These are phyloP conservation scores for Annulohypoxylon truncatum DNA, from an alignment of 2,329 filamentous ascomycete genomes.

Conservation along the genomic window DNA sequence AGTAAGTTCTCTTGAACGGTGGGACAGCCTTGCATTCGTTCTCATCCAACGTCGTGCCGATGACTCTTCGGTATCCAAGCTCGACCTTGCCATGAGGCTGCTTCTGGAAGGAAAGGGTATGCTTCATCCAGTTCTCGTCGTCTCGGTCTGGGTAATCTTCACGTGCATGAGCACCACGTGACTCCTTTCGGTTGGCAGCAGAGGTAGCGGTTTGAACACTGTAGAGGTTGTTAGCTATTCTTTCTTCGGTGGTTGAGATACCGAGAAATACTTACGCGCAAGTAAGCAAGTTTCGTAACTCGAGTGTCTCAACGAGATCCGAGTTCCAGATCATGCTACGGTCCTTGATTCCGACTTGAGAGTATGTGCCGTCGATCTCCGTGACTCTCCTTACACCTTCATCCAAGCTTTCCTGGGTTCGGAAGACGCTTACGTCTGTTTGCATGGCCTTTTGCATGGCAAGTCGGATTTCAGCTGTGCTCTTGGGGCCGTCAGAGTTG, in stretches of 20 bases:
- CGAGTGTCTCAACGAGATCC: conserved; percentile 94
- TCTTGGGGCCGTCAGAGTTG: conserved; percentile 85
- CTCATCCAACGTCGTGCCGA: conserved; percentile 87
- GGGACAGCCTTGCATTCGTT: conserved; percentile 95
- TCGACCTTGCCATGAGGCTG: conserved; percentile 87
- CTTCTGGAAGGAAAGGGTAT: conserved; percentile 97
- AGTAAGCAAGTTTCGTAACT: conserved; percentile 93
- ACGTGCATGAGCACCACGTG: conserved; percentile 94
- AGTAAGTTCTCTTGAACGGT: conserved; percentile 95
- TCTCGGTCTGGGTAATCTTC: conserved; percentile 97
- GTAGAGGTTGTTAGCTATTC: conserved; percentile 27
- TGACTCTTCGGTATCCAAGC: conserved; percentile 86
- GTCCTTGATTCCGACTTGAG: conserved; percentile 93
- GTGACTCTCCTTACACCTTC: conserved; percentile 91
- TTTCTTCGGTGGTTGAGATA: neutral
- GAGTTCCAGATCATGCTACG: conserved; percentile 99
- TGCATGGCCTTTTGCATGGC: conserved; percentile 99
- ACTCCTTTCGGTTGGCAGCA: conserved; percentile 95
- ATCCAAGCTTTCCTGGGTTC: conserved; percentile 91
- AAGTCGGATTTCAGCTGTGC: conserved; percentile 86
- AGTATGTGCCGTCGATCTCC: conserved; percentile 83
- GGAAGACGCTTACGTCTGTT: conserved; percentile 95
- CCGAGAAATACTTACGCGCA: conserved; percentile 78
- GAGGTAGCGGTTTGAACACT: conserved; percentile 90
- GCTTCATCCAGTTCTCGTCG: conserved; percentile 99